Base-by-base conservation (phyloP, 768 basidiomycete species). In the Pisolithus marmoratus region DNA sequence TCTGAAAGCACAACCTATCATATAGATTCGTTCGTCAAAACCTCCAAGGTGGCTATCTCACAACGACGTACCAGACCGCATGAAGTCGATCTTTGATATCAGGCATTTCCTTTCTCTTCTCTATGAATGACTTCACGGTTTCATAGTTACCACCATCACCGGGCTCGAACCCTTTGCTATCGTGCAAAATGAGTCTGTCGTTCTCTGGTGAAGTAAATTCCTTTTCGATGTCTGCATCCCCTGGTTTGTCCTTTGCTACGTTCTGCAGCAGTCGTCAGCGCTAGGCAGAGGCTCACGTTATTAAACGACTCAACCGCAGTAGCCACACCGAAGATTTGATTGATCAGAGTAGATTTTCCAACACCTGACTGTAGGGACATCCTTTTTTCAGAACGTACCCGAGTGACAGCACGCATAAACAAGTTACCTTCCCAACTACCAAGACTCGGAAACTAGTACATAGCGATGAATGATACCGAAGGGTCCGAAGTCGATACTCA, bases 91-190 rank as follows among this genome's bases (percentile, higher is more conserved):
- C 53, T 20, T 41, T 51, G 2, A 58, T 15, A 14, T 49, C 43
- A 0, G 44, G 46, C 12, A 23, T 5, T 3, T n/a, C 11, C 31
- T 34, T 22, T 17, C 58, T 43, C 6, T n/a, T 8, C 4, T 40
- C 6, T 37, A 59, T 59, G 45, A 59, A 59, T 12, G 42, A 29
- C 31, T 45, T 40, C 23, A 60, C 58, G 5, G 3, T 36, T 17
- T 51, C 20, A 38, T 51, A 38, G 38, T 46, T 59, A 15, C 27
- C 49, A 23, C 9, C 5, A n/a, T 38, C 40, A 11, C 58, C 58
- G 8, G 54, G 36, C 48, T 59, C 58, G 20, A 59, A 59, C 5
- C 58, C 58, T 50, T 41, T 24, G 31, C 58, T 59, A 19, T 59
- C 58, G 23, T 59, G 58, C 5, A 59, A 54, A 38, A 59, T 36